Evolutionary conservation across 176 grass and related monocot species (phyloP).

Genomic region (Carex kokanica): DNA sequence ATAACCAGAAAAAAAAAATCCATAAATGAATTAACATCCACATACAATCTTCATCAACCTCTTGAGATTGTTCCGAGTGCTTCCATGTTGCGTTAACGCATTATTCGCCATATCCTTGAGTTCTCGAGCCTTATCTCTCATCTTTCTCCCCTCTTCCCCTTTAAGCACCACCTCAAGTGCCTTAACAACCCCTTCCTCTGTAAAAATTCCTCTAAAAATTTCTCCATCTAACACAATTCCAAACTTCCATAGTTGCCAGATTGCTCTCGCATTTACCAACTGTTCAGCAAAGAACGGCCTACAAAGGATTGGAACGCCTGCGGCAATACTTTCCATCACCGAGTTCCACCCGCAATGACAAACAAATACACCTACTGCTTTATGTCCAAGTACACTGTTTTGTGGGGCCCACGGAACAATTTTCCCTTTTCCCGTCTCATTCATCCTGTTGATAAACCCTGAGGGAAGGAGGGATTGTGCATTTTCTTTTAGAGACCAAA

Average conservation of each 20-base stretch:
- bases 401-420: constrained; percentile 35
- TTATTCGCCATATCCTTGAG: constrained; percentile 19
- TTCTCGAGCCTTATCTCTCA: constrained; percentile 19
- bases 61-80: constrained; percentile 14
- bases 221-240: not conserved
- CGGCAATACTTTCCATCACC: constrained; percentile 17
- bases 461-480: constrained; percentile 4
- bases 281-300: constrained; percentile 36
- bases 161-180: constrained; percentile 17
- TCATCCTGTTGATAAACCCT: constrained; percentile 18
- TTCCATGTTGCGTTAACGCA: constrained; percentile 5
- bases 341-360: constrained; percentile 40
- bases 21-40: constrained; percentile 7
- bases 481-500: constrained; percentile 33
- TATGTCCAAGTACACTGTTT: constrained; percentile 17
- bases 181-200: not conserved
- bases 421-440: not conserved
- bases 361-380: constrained; percentile 25
- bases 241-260: constrained; percentile 26
- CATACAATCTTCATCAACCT: constrained; percentile 23
- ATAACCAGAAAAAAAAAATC: no score
- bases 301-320: constrained; percentile 34
- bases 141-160: constrained; percentile 3
- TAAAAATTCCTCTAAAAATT: constrained; percentile 24
- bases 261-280: constrained; percentile 21